Conservation (phyloP, 495 filamentous ascomycete species). For the Penicillium goetzii region DNA sequence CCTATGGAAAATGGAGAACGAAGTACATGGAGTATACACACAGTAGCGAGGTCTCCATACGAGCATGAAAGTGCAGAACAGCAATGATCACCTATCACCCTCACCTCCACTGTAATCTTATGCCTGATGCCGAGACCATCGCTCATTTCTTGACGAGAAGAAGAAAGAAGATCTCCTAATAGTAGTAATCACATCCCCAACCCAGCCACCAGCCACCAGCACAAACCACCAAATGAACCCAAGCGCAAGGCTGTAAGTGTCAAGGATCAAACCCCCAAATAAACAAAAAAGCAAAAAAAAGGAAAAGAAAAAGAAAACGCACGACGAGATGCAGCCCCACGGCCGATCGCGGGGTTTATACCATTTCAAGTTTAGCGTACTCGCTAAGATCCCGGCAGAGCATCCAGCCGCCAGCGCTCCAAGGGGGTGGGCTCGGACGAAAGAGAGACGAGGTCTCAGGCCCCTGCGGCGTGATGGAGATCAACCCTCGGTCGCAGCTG, state of each 20-base stretch:
- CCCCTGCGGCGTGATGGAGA: slow-evolving; percentile 12
- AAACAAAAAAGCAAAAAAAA: neutral
- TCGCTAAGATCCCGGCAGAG: slow-evolving; percentile 26
- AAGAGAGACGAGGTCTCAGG: neutral
- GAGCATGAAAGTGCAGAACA: neutral
- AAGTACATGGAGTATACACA: neutral
- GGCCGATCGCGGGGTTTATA: slow-evolving; percentile 31
- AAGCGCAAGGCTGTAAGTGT: neutral
- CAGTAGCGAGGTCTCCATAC: neutral
- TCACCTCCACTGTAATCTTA: neutral
- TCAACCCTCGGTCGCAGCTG: slow-evolving; percentile 21
- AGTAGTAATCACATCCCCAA: neutral
- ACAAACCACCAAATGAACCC: neutral
- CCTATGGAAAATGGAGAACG: neutral
- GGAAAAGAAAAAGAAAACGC: neutral
- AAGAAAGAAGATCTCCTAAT: neutral
- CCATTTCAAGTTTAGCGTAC: slow-evolving; percentile 7
- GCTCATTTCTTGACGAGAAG: neutral
- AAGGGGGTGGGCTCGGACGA: neutral
- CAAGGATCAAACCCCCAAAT: neutral
- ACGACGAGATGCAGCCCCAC: slow-evolving; percentile 8
- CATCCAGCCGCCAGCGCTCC: neutral
- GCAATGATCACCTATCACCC: neutral
- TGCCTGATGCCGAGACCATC: neutral
- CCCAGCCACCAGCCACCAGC: slow-evolving; percentile 1